phyloP scores from a whole-genome alignment of 306 rosid species.

The Cicer judaicum region DNA sequence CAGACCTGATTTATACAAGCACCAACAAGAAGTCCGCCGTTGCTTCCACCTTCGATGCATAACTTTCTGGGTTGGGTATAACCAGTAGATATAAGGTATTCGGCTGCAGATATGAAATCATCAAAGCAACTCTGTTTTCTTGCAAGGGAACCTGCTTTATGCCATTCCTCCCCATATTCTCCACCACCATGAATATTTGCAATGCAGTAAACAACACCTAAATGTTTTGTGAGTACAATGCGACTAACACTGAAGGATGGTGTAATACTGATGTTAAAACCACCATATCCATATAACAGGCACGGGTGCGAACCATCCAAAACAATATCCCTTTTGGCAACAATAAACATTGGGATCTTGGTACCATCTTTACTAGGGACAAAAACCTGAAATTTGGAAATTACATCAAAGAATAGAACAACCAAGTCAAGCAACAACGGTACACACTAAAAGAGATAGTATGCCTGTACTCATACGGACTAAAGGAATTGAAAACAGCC shows the following conservation, averaged over 20 bases:
- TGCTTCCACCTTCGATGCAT: conserved; percentile 97
- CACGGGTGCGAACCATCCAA: conserved; percentile 97
- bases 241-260: conserved; percentile 84
- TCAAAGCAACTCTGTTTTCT: conserved; percentile 96
- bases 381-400: conserved; percentile 70
- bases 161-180: conserved; percentile 99
- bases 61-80: conserved; percentile 81
- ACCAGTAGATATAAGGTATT: conserved; percentile 83
- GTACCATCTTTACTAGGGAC: conserved; percentile 83
- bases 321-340: conserved; percentile 63
- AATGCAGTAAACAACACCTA: conserved; percentile 80
- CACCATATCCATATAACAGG: conserved; percentile 93
- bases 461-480: conserved; percentile 19
- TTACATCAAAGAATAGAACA: conserved; percentile 31
- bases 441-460: conserved; percentile 21
- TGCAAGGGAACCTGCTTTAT: conserved; percentile 92
- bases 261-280: conserved; percentile 80
- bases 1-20: conserved; percentile 95
- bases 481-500: conserved; percentile 32
- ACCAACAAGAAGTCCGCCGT: conserved; percentile 96
- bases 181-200: conserved; percentile 99
- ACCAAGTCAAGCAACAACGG: conserved; percentile 31
- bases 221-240: conserved; percentile 72
- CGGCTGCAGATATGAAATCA: conserved; percentile 90
- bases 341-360: conserved; percentile 81